Conservation (phyloP, 2,329 filamentous ascomycete species). For the Xylariaceae sp. region DNA sequence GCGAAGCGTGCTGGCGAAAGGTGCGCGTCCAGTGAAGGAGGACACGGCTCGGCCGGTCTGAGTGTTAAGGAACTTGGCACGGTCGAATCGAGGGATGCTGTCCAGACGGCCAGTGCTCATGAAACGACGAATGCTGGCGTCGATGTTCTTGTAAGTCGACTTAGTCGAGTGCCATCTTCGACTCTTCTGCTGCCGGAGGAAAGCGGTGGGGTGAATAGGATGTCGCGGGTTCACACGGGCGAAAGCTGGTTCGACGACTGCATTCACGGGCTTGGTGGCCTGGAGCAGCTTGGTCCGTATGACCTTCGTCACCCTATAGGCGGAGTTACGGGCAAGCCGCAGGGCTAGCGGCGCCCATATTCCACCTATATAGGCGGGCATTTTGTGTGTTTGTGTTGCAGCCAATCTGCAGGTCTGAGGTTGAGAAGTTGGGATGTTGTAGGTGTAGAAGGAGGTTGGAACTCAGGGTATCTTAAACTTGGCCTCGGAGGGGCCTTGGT, state of each 20-base stretch:
- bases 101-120: conserved; percentile 39
- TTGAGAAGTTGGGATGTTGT: conserved; percentile 7
- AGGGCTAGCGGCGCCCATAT: conserved; percentile 55
- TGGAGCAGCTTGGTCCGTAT: conserved; percentile 47
- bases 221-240: conserved; percentile 43
- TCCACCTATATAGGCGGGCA: conserved; percentile 52
- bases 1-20: conserved; percentile 83
- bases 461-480: not conserved
- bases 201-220: conserved; percentile 48
- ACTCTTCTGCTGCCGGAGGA: conserved; percentile 48
- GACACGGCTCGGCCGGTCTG: conserved; percentile 49
- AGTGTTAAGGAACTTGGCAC: conserved; percentile 47
- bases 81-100: conserved; percentile 39
- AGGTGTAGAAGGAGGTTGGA: conserved; percentile 1
- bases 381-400: conserved; percentile 35
- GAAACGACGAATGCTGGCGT: conserved; percentile 47
- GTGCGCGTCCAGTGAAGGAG: conserved; percentile 68
- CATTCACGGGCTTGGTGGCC: conserved; percentile 42
- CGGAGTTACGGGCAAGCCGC: conserved; percentile 50
- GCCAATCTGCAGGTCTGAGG: conserved; percentile 13
- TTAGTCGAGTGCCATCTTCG: conserved; percentile 48
- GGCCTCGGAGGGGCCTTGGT: not conserved
- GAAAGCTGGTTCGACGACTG: conserved; percentile 44
- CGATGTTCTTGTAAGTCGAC: conserved; percentile 38
- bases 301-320: conserved; percentile 47